phyloP scores from a whole-genome alignment of 2,329 filamentous ascomycete genomes.

The Colletotrichum sp. region DNA sequence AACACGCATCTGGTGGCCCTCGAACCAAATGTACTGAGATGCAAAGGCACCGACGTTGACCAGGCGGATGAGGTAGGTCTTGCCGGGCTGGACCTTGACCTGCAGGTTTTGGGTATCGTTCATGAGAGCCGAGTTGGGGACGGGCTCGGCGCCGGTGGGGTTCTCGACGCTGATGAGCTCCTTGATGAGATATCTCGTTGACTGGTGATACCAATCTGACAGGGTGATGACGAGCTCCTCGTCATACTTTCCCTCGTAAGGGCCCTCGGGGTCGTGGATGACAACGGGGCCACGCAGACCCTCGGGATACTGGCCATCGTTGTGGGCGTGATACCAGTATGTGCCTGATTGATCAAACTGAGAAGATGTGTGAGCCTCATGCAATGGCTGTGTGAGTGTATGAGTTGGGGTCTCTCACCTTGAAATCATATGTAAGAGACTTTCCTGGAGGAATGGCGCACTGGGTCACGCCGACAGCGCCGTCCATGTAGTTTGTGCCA shows the following conservation, averaged over 20 bases:
- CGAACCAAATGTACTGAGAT: conserved; percentile 51
- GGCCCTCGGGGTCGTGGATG: conserved; percentile 56
- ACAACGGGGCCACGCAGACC: conserved; percentile 62
- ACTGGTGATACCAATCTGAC: conserved; percentile 66
- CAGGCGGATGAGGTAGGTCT: conserved; percentile 59
- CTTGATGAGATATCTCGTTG: conserved; percentile 53
- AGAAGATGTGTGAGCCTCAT: not conserved
- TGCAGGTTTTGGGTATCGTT: conserved; percentile 53
- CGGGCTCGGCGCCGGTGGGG: conserved; percentile 58
- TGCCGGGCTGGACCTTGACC: conserved; percentile 50
- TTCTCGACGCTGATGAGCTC: conserved; percentile 52
- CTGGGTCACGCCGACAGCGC: conserved; percentile 60
- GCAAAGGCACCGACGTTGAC: conserved; percentile 59
- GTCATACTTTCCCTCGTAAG: conserved; percentile 53
- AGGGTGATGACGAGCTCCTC: conserved; percentile 62
- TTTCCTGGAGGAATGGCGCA: conserved; percentile 59
- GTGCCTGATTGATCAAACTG: conserved; percentile 34
- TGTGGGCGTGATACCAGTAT: conserved; percentile 63
- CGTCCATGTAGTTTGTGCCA: conserved; percentile 65
- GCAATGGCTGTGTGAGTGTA: not conserved
- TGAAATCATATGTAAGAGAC: conserved; percentile 63
- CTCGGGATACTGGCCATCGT: conserved; percentile 60
- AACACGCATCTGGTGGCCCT: conserved; percentile 49
- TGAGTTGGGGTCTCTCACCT: conserved; percentile 35
- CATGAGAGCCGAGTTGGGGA: conserved; percentile 58